Base-by-base conservation (phyloP, 75 land plant species). In the Pseudotsuga menziesii region DNA sequence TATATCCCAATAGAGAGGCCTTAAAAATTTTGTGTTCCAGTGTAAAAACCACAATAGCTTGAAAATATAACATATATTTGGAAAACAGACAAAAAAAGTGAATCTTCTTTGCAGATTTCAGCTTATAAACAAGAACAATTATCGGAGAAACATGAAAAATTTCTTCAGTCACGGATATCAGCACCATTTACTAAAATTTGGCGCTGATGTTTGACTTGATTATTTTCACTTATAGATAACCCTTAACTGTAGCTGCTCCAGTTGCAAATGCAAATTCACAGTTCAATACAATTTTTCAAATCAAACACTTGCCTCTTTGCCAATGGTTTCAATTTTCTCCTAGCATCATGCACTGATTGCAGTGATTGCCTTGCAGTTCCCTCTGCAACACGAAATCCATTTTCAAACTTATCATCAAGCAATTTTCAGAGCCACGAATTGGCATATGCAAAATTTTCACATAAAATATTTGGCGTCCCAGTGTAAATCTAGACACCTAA, bases 321-420 rank as follows among this genome's bases (percentile, higher is more conserved):
- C 52, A 69, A 0, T 20, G 72, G 72, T 69, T 69, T 69, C 72
- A 41, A 36, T 39, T 44, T 69, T 41, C 35, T 69, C 48, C 72
- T 69, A n/a, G 72, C 52, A 69, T 11, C 72, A 39, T 69, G 72
- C 13, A 69, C 20, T 80, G 85, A 74, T 74, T 74, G 75, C 27
- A 25, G 32, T 54, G 75, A 14, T 11, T 74, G 75, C n/a, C 22
- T 66, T 61, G 52, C 23, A 3, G 26, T 4, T 22, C 27, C 44
- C 56, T 26, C 67, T 15, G 58, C 22, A 20, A 69, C n/a, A 69
- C 0, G 39, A 41, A 41, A 39, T 69, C 22, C 11, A 69, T 20
- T 39, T 5, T 39, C 44, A 69, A 39, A 69, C 9, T 41, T 20
- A 69, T 39, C 41, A 20, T 9, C 41, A 16, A 15, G 1, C 17